Percentiles rank a stretch among this genome's conserved stretches.
phyloP scores from a whole-genome alignment of 495 filamentous ascomycete species.

The Friedmanniomyces simplex region DNA sequence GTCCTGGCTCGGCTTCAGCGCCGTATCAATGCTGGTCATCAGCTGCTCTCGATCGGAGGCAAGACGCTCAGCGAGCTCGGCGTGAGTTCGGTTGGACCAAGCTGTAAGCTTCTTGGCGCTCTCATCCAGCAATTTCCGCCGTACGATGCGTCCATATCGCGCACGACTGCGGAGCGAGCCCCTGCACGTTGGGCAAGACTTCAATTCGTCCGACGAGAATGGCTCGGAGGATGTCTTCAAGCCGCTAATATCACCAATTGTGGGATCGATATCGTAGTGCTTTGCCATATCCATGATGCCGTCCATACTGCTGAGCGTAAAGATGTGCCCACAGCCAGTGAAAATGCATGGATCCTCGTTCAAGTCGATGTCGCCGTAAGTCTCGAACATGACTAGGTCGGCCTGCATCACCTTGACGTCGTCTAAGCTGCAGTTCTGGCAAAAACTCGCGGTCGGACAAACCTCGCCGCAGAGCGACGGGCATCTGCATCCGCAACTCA shows the following conservation, averaged over 20 bases:
- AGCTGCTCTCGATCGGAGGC: constrained; percentile 26
- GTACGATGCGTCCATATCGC: constrained; percentile 58
- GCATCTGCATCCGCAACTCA: constrained; percentile 46
- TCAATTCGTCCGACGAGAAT: constrained; percentile 45
- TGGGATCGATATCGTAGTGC: constrained; percentile 43
- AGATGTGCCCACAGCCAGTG: constrained; percentile 54
- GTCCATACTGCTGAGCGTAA: constrained; percentile 54
- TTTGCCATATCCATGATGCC: constrained; percentile 50
- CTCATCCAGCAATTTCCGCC: constrained; percentile 54
- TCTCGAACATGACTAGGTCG: constrained; percentile 41
- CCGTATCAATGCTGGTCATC: constrained; percentile 11
- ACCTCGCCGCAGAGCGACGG: constrained; percentile 58
- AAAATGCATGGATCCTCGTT: constrained; percentile 52
- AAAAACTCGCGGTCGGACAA: constrained; percentile 47
- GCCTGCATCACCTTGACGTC: constrained; percentile 39
- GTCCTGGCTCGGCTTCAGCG: neutral
- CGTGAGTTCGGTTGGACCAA: constrained; percentile 39
- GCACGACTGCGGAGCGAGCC: constrained; percentile 51
- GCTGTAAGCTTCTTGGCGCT: constrained; percentile 50
- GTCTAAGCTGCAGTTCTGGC: constrained; percentile 43
- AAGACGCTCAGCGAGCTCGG: constrained; percentile 39
- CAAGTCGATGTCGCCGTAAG: constrained; percentile 48
- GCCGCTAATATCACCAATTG: constrained; percentile 34
- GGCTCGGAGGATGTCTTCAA: too few species aligned
- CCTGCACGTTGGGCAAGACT: constrained; percentile 54